These are phyloP conservation scores for Sporothrix protearum DNA, from an alignment of 2,329 filamentous ascomycete species.

Conservation along the genomic window DNA sequence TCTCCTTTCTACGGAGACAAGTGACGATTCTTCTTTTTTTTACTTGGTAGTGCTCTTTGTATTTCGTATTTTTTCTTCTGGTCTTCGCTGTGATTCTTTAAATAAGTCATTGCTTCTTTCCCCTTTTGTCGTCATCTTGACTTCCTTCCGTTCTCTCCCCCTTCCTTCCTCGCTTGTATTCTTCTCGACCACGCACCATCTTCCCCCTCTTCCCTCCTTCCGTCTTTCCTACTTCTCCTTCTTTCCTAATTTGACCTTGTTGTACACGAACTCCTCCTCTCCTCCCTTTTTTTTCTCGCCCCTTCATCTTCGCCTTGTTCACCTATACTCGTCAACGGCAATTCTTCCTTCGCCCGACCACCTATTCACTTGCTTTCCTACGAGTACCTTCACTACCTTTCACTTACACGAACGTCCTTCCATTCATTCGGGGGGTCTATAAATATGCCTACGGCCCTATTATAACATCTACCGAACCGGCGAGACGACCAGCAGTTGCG, in stretches of 20 bases:
- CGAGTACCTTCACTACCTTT: neutral
- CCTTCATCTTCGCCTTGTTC: neutral
- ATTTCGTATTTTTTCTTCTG: neutral
- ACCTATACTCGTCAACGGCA: neutral
- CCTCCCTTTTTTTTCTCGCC: neutral
- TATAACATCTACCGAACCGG: constrained; percentile 1
- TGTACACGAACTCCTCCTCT: neutral
- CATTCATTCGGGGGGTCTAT: neutral
- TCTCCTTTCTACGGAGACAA: neutral
- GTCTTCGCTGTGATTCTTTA: neutral
- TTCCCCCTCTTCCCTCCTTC: neutral
- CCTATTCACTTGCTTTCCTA: neutral
- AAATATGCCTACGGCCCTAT: constrained; percentile 12
- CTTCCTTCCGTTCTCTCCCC: neutral
- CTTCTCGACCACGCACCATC: neutral
- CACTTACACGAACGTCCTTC: constrained; percentile 3
- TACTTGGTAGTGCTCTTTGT: neutral
- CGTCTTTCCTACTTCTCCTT: neutral
- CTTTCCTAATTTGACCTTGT: neutral
- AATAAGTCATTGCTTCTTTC: neutral
- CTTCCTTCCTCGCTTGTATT: neutral
- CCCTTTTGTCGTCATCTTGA: neutral
- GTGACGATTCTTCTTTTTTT: neutral
- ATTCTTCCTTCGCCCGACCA: neutral
- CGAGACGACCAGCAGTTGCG: neutral